Evolutionary conservation across 2,329 filamentous ascomycete genomes (phyloP), one percentile per base, ranked within the genome.

Genomic region (Dendryphion nanum): DNA sequence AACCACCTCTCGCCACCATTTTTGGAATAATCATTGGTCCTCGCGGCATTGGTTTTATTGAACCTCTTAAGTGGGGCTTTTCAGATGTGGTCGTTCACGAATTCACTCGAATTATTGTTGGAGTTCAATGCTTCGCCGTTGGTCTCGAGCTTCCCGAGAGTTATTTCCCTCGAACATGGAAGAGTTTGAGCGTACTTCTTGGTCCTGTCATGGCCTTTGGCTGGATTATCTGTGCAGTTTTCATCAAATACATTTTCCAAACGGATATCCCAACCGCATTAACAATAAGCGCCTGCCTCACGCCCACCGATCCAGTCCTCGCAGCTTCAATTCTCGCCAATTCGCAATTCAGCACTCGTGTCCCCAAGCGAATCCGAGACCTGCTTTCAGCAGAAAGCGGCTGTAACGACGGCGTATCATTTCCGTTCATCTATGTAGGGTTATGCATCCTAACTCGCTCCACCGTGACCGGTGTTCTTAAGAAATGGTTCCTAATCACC

Each of bases 231-330:
- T 73, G 72, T 40, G 66, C 73, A 2, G 41, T 66, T 0, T 72
- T 78, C 43, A 66, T 75, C 14, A 62, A 61, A 24, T 44, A 69
- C 2, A 60, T 79, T 4, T 74, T 80, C 50, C 42, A 68, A 4
- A 72, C 67, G 0, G 63, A 69, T 33, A 48, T 71, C 19, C 52
- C 69, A 0, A 73, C 73, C 1, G 70, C 75, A 1, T 50, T 78
- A 26, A 68, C 75, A 4, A 71, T 79, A 17, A 71, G 71, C 0
- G 77, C 77, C 3, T 79, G 75, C 47, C 63, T 79, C 2, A 77
- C 76, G 0, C 77, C 76, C 1, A 79, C 77, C 0, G 77, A 79
- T 57, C 76, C 76, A 0, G 75, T 80, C 0, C 61, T 79, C 10
- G 73, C 76, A 1, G 73, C 76, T 3, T 73, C 68, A 16, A 75